Percentiles rank a stretch among this genome's conserved stretches.
These are phyloP conservation scores for Musa acuminata DNA, from an alignment of 176 grass and related monocot species.

Conservation along the genomic window DNA sequence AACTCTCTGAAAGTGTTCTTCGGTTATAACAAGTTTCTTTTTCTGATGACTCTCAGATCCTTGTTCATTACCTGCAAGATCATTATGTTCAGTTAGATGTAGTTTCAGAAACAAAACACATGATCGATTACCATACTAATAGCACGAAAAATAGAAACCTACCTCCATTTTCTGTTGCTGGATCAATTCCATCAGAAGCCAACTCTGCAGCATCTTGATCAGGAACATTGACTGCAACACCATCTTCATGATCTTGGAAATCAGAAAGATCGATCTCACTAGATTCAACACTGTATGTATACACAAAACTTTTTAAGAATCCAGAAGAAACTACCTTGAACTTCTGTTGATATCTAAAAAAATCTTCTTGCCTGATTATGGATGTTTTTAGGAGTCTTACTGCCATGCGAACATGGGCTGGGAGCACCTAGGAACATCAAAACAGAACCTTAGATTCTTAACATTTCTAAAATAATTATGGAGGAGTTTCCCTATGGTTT, in stretches of 20 bases:
- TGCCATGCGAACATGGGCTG: constrained; percentile 82
- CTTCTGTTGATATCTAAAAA: not conserved
- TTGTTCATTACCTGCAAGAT: constrained; percentile 36
- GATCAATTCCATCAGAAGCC: constrained; percentile 25
- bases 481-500: too few relatives aligned
- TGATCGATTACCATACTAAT: not conserved
- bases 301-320: not conserved
- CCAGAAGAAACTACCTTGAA: not conserved
- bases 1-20: constrained; percentile 92
- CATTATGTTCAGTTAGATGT: not conserved
- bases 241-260: constrained; percentile 69
- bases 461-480: too few relatives aligned
- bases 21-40: constrained; percentile 93
- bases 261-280: constrained; percentile 98
- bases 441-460: not conserved
- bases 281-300: constrained; percentile 77
- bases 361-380: constrained; percentile 57
- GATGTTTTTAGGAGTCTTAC: constrained; percentile 96
- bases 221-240: constrained; percentile 18
- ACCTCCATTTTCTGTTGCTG: constrained; percentile 47
- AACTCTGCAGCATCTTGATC: constrained; percentile 29
- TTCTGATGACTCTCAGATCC: constrained; percentile 28
- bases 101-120: constrained; percentile 5
- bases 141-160: not conserved
- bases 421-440: constrained; percentile 46